These are phyloP conservation scores for Pseudogymnoascus sp. DNA, from an alignment of 2,329 filamentous ascomycete genomes.

Conservation along the genomic window DNA sequence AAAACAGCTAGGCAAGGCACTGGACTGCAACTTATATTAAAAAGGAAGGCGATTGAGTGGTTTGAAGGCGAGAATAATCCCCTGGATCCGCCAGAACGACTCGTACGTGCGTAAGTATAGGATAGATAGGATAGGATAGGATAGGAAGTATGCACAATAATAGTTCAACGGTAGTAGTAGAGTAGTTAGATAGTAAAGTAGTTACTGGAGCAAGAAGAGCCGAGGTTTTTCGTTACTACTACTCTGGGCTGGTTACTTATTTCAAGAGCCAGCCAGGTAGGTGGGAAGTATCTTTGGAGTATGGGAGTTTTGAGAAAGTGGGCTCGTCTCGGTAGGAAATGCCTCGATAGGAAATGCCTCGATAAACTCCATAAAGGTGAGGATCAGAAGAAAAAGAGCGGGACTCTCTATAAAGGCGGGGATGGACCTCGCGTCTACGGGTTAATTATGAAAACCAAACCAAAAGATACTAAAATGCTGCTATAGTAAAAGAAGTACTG, in stretches of 20 bases:
- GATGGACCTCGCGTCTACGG: neutral
- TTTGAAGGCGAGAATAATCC: neutral
- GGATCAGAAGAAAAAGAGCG: neutral
- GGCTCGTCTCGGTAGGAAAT: neutral
- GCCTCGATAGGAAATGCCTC: neutral
- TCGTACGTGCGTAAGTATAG: neutral
- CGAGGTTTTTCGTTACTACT: no score
- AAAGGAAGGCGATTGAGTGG: neutral
- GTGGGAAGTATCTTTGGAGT: neutral
- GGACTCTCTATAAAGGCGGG: neutral
- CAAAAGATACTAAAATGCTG: neutral
- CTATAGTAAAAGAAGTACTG: neutral
- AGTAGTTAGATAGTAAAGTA: neutral
- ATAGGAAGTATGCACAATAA: neutral
- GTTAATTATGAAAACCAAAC: neutral
- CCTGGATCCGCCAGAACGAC: neutral
- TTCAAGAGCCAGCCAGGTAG: neutral
- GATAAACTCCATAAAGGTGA: neutral
- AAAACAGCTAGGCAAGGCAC: slow-evolving; percentile 1
- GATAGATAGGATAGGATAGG: no score
- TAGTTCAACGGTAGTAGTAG: neutral
- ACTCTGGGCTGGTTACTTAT: neutral
- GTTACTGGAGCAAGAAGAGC: neutral
- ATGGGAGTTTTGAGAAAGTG: neutral
- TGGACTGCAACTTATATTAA: neutral